Evolutionary conservation across 1,284 basidiomycete genomes (phyloP).

Genomic region (Cutaneotrichosporon sp.): DNA sequence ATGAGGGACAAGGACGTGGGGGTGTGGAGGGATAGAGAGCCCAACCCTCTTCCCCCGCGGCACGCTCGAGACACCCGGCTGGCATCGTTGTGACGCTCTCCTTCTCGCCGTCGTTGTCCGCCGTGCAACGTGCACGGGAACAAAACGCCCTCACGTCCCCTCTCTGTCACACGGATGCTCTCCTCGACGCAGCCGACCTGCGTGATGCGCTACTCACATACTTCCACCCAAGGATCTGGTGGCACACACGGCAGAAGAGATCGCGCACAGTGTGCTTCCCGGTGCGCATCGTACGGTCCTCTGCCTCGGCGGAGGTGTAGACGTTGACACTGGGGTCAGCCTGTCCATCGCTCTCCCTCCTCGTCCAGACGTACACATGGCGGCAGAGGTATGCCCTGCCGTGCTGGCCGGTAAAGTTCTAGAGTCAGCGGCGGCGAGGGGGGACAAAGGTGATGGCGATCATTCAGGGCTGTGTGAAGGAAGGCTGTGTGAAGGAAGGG

Average conservation of each 20-base stretch:
- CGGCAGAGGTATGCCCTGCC: conserved; percentile 93
- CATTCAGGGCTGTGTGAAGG: neutral
- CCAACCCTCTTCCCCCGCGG: too few relatives aligned
- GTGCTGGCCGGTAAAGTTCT: conserved; percentile 78
- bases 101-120: too few relatives aligned
- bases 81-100: too few relatives aligned
- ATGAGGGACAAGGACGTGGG: too few relatives aligned
- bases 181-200: too few relatives aligned
- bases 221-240: conserved; percentile 89
- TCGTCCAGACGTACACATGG: conserved; percentile 69
- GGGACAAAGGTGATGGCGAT: neutral
- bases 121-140: too few relatives aligned
- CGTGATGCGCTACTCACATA: conserved; percentile 69
- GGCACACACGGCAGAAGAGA: conserved; percentile 88
- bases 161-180: too few relatives aligned
- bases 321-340: conserved; percentile 73
- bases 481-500: too few relatives aligned
- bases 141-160: too few relatives aligned
- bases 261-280: conserved; percentile 95
- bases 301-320: conserved; percentile 73
- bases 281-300: conserved; percentile 93
- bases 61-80: too few relatives aligned
- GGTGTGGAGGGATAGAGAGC: too few relatives aligned
- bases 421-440: conserved; percentile 2
- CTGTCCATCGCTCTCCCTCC: neutral